Evolutionary conservation across 805 yeast species (phyloP).

Genomic region (Saturnispora silvae): DNA sequence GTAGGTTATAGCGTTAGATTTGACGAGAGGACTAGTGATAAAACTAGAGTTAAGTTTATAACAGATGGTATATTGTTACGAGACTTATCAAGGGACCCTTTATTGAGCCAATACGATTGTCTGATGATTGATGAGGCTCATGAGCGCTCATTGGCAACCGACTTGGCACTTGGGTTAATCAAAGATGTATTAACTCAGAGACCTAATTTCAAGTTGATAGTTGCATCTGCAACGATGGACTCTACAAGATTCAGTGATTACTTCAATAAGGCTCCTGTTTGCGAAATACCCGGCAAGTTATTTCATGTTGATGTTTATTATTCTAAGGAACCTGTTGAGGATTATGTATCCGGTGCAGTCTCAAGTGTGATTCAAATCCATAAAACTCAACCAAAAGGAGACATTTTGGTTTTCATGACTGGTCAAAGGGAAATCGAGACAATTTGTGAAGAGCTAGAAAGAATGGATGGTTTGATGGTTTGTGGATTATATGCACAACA

Average conservation of each 20-base stretch:
- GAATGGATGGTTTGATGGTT: constrained; percentile 53
- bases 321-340: constrained; percentile 80
- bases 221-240: constrained; percentile 93
- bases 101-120: constrained; percentile 57
- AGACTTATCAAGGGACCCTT: constrained; percentile 73
- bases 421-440: constrained; percentile 96
- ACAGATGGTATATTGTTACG: constrained; percentile 93
- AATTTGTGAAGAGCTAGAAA: constrained; percentile 56
- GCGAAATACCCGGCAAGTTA: constrained; percentile 87
- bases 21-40: constrained; percentile 60
- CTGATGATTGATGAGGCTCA: constrained; percentile 96
- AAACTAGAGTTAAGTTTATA: constrained; percentile 74
- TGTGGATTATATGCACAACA: constrained; percentile 88
- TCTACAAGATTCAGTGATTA: constrained; percentile 77
- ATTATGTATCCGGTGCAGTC: constrained; percentile 81
- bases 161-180: constrained; percentile 64
- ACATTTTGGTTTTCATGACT: constrained; percentile 80
- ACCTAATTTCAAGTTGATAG: constrained; percentile 61
- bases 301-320: constrained; percentile 83
- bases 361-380: constrained; percentile 86
- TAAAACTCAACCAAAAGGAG: constrained; percentile 61
- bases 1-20: constrained; percentile 88
- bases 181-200: constrained; percentile 58
- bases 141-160: constrained; percentile 91
- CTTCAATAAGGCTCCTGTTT: constrained; percentile 76